Percentiles rank a stretch among this genome's conserved stretches.
Evolutionary conservation across 73 alveolate genomes (phyloP).

Genomic region (Uronychia setigera): DNA sequence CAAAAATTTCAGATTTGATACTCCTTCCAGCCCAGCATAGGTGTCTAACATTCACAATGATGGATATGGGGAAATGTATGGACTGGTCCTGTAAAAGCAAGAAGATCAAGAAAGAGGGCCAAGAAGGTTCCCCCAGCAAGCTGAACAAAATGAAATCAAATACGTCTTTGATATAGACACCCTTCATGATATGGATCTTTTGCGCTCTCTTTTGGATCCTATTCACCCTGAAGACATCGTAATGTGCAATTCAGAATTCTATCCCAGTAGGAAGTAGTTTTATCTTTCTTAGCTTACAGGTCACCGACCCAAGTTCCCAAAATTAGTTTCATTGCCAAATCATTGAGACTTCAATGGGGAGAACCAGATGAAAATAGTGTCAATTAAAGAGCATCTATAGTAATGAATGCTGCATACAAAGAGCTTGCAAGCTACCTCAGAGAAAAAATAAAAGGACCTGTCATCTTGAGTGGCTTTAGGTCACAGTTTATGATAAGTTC

Average conservation of each 20-base stretch:
- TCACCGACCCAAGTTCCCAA: neutral
- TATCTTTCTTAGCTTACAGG: neutral
- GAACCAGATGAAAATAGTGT: neutral
- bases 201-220: neutral
- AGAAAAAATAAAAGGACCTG: neutral
- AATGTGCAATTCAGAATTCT: neutral
- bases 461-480: neutral
- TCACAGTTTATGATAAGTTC: neutral
- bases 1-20: neutral
- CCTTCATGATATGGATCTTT: neutral
- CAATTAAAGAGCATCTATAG: neutral
- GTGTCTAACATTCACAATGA: too few species aligned
- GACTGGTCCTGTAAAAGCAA: too few species aligned
- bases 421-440: neutral
- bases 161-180: neutral
- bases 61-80: too few species aligned
- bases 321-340: neutral
- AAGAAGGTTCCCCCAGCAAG: too few species aligned
- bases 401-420: neutral
- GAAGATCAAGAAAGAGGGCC: too few species aligned
- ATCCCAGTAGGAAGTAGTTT: neutral
- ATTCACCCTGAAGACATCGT: slow-evolving; percentile 3
- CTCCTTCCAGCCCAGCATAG: neutral
- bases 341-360: neutral
- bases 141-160: neutral